Percentiles rank a stretch among this genome's conserved stretches.
Evolutionary conservation across 169 alveolate genomes (phyloP).

Genomic region (Cyclospora cayetanensis): DNA sequence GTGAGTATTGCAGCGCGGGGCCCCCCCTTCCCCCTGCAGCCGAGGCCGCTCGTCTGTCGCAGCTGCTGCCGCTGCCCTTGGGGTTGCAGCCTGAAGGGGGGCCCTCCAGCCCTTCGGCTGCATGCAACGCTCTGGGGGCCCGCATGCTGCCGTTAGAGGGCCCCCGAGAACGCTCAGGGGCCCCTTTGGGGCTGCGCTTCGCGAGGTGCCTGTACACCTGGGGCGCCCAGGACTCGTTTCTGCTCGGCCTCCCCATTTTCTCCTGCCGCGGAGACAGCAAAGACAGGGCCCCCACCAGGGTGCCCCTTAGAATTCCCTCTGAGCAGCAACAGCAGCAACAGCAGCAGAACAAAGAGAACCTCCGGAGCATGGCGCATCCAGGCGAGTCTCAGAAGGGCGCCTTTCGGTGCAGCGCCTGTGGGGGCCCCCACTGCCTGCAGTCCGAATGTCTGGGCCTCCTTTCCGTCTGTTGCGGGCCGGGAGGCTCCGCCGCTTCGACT

Average conservation of each 20-base stretch:
- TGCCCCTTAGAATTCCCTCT: not conserved
- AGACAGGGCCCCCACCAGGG: not conserved
- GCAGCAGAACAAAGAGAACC: too few species aligned
- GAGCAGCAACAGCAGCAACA: not conserved
- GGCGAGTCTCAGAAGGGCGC: not conserved
- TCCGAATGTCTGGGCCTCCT: not conserved
- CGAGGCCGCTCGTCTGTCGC: too few species aligned
- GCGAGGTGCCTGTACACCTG: not conserved
- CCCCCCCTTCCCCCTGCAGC: too few species aligned
- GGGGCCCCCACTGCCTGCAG: not conserved
- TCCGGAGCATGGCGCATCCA: too few species aligned
- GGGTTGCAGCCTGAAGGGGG: too few species aligned
- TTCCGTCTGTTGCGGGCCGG: not conserved
- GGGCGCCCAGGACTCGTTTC: not conserved
- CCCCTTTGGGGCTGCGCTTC: too few species aligned
- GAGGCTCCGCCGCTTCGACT: not conserved
- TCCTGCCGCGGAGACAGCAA: not conserved
- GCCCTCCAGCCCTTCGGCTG: not conserved
- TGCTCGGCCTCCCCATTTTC: not conserved
- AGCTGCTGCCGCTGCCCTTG: too few species aligned
- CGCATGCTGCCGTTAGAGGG: not conserved
- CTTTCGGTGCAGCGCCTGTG: not conserved
- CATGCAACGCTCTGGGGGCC: not conserved
- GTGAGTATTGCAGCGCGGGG: too few species aligned
- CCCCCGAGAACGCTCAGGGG: not conserved